Conservation (phyloP, 352 stramenopile genomes). For the Vaucheria bursata region DNA sequence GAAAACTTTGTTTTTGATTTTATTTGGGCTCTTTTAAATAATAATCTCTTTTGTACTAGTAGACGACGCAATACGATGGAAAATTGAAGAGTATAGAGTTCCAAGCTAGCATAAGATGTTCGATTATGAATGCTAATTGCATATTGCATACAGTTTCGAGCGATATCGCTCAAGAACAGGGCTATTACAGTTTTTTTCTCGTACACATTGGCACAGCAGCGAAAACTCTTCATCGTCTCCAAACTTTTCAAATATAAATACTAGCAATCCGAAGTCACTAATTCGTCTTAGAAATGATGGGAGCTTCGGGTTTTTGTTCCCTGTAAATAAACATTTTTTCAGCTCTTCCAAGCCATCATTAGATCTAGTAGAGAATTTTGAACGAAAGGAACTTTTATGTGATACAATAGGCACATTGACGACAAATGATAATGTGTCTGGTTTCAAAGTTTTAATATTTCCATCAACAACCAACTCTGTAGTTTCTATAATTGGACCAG, state of each 20-base stretch:
- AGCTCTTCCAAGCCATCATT: neutral
- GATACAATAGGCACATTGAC: neutral
- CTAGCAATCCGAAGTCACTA: neutral
- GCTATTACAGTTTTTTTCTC: neutral
- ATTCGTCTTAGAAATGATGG: neutral
- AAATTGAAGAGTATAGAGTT: no score
- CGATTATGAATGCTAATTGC: neutral
- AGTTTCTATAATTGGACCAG: neutral
- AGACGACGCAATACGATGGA: no score
- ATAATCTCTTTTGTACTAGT: no score
- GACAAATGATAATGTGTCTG: neutral
- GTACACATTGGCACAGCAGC: slow-evolving; percentile 1
- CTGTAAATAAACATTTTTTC: neutral
- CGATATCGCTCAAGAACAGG: neutral
- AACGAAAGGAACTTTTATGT: neutral
- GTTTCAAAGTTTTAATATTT: neutral
- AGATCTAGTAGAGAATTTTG: neutral
- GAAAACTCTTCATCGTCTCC: neutral
- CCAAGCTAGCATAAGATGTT: no score
- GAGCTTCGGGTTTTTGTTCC: neutral
- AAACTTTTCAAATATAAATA: neutral
- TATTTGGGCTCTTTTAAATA: no score
- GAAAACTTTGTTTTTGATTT: no score
- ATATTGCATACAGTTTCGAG: neutral
- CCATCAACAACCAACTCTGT: neutral